A percentile compares a stretch with the other conserved stretches of the same genome.
Conservation (phyloP, 2,329 filamentous ascomycete species). For the Leptosphaerulina australis region DNA sequence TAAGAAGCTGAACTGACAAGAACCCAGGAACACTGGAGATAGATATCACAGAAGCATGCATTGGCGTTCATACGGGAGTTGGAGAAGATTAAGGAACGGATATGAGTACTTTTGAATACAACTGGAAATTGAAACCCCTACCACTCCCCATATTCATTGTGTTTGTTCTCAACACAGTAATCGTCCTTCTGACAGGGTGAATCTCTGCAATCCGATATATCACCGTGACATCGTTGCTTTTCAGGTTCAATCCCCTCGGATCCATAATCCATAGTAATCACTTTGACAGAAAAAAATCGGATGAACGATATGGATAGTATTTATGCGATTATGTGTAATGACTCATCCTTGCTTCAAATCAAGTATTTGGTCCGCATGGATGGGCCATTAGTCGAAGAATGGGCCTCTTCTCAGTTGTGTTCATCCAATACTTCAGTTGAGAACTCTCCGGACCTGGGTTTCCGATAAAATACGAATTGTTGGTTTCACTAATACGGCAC, state of each 20-base stretch:
- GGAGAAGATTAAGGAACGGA: neutral
- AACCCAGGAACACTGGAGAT: too few species aligned
- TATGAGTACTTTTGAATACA: too few species aligned
- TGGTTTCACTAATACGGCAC: too few species aligned
- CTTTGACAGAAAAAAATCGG: neutral
- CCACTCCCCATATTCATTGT: neutral
- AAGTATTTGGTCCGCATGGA: slow-evolving; percentile 4
- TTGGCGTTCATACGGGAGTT: neutral
- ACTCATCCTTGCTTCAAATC: neutral
- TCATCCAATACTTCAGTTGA: neutral
- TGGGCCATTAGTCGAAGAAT: slow-evolving; percentile 3
- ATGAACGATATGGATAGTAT: neutral
- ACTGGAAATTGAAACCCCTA: too few species aligned
- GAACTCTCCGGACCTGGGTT: too few species aligned
- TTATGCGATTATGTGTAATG: neutral
- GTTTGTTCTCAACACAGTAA: neutral
- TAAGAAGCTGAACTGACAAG: too few species aligned
- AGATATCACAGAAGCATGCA: too few species aligned
- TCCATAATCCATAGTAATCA: neutral
- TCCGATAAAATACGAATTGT: too few species aligned
- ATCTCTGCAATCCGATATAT: neutral
- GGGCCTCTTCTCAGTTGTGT: neutral
- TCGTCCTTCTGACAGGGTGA: neutral
- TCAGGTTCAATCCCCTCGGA: neutral
- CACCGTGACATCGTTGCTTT: neutral